phyloP scores from a whole-genome alignment of 495 filamentous ascomycete species.

The Rostrohypoxylon terebratum region DNA sequence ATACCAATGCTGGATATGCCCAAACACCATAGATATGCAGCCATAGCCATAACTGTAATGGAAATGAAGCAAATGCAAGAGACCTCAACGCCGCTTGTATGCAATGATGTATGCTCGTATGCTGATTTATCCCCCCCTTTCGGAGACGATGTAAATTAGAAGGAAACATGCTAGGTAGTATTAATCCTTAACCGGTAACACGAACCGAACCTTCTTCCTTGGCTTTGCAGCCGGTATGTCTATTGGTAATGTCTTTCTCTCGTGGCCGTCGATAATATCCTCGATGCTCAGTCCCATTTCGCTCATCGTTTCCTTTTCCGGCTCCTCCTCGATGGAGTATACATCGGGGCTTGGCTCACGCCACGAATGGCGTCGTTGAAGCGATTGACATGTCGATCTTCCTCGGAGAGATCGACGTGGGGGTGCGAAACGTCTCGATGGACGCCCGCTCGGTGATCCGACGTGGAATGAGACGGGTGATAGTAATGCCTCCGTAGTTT shows the following conservation, averaged over 20 bases:
- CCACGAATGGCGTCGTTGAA: conserved; percentile 58
- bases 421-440: conserved; percentile 41
- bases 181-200: conserved; percentile 56
- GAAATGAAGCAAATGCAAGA: conserved; percentile 27
- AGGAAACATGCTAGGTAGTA: conserved; percentile 35
- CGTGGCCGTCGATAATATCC: conserved; percentile 39
- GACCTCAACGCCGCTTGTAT: conserved; percentile 35
- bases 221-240: conserved; percentile 61
- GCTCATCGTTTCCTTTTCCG: conserved; percentile 57
- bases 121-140: conserved; percentile 9
- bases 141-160: conserved; percentile 18
- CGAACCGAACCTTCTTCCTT: conserved; percentile 63
- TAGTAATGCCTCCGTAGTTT: conserved; percentile 44
- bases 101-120: conserved; percentile 26
- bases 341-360: conserved; percentile 65
- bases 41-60: conserved; percentile 14
- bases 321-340: conserved; percentile 64
- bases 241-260: conserved; percentile 49
- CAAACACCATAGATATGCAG: conserved; percentile 23
- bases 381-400: conserved; percentile 40
- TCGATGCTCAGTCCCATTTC: conserved; percentile 50
- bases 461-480: conserved; percentile 49
- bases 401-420: conserved; percentile 38
- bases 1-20: conserved; percentile 27
- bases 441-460: conserved; percentile 39